Evolutionary conservation across 106 monocot genomes (phyloP).

Genomic region (Dendrobium catenatum): DNA sequence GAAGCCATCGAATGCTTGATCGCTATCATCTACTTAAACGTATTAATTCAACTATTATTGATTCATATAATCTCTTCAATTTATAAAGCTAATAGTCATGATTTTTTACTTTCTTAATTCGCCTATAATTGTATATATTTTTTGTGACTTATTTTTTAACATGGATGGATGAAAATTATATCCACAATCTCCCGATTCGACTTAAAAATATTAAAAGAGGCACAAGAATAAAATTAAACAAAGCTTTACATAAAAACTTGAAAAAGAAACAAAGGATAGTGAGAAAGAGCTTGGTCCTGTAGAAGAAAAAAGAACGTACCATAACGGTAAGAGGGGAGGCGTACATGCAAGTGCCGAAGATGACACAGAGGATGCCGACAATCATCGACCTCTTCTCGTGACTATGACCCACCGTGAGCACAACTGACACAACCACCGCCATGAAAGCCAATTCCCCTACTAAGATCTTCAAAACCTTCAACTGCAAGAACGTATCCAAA

Average conservation of each 20-base stretch:
- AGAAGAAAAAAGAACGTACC: conserved; percentile 13
- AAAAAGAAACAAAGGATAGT: background rate
- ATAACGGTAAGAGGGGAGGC: conserved; percentile 44
- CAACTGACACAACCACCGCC: conserved; percentile 16
- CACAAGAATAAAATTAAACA: background rate
- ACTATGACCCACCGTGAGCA: conserved; percentile 14
- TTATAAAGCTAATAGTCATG: no score
- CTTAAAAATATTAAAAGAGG: no score
- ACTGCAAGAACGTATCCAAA: conserved; percentile 9
- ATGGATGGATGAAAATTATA: no score
- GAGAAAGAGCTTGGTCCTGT: background rate
- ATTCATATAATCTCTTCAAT: no score
- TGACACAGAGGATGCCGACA: conserved; percentile 42
- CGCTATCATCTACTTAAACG: no score
- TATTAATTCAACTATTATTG: no score
- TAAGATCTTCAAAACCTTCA: conserved; percentile 28
- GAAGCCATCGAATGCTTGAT: no score
- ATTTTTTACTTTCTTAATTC: no score
- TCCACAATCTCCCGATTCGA: no score
- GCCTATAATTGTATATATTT: no score
- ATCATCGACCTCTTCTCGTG: conserved; percentile 30
- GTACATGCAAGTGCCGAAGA: conserved; percentile 53
- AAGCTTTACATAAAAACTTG: background rate
- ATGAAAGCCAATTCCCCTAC: conserved; percentile 33
- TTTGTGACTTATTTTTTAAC: no score